Evolutionary conservation across 2,329 filamentous ascomycete species (phyloP).

Genomic region (Hirsutella minnesotensis): DNA sequence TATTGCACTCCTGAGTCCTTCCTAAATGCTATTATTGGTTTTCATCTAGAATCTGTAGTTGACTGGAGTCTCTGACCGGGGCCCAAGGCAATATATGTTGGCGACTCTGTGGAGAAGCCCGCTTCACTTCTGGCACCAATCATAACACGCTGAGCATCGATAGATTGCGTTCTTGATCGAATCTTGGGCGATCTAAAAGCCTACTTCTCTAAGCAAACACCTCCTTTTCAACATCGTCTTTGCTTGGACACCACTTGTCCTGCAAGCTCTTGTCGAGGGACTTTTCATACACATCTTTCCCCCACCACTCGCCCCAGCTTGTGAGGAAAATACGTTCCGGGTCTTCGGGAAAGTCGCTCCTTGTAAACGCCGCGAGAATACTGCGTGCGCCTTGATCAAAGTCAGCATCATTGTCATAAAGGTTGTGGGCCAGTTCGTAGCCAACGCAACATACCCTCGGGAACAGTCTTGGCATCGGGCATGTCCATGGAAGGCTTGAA

Average conservation of each 20-base stretch:
- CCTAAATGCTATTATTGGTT: too few relatives aligned
- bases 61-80: too few relatives aligned
- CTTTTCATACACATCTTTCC: constrained; percentile 27
- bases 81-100: too few relatives aligned
- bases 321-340: constrained; percentile 41
- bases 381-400: constrained; percentile 28
- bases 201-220: constrained; percentile 13
- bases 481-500: constrained; percentile 17
- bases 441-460: constrained; percentile 26
- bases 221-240: constrained; percentile 35
- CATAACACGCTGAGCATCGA: too few relatives aligned
- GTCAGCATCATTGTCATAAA: neutral
- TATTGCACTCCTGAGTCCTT: too few relatives aligned
- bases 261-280: constrained; percentile 34
- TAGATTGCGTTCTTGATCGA: too few relatives aligned
- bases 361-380: constrained; percentile 30
- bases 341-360: constrained; percentile 36
- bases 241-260: constrained; percentile 37
- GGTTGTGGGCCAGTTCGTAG: neutral
- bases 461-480: constrained; percentile 34
- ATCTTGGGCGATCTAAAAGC: too few relatives aligned
- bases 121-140: too few relatives aligned
- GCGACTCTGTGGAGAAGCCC: too few relatives aligned
- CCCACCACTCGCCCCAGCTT: constrained; percentile 46
- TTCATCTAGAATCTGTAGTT: too few relatives aligned